Evolutionary conservation across 257 asterid genomes (phyloP).

Genomic region (Solanum pinnatisectum): DNA sequence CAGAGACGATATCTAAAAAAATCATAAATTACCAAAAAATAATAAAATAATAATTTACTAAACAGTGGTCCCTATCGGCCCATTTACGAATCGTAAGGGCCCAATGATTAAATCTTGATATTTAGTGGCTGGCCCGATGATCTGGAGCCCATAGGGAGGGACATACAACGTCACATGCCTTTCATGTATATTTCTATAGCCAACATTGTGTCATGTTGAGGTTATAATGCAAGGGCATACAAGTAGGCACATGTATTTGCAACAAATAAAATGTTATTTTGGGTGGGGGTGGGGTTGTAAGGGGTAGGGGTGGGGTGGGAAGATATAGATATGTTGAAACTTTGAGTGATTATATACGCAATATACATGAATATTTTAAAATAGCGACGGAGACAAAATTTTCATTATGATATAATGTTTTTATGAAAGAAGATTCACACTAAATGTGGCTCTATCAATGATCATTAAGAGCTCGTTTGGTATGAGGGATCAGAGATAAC

Average conservation of each 20-base stretch:
- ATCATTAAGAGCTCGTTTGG: not conserved
- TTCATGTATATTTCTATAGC: constrained; percentile 18
- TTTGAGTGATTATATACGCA: not conserved
- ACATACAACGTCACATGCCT: constrained; percentile 34
- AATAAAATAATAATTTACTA: not conserved
- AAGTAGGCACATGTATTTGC: constrained; percentile 32
- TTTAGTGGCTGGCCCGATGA: not conserved
- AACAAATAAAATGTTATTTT: not conserved
- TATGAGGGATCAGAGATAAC: too few species aligned
- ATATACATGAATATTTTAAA: not conserved
- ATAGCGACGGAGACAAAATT: not conserved
- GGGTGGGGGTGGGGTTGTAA: not conserved
- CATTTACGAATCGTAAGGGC: not conserved
- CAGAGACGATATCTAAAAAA: not conserved
- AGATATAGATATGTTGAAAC: not conserved
- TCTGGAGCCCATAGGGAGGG: constrained; percentile 30
- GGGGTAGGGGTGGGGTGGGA: not conserved
- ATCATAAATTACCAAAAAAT: not conserved
- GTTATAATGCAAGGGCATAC: constrained; percentile 17
- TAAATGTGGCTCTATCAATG: not conserved
- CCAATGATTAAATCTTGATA: not conserved
- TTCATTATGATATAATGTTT: not conserved
- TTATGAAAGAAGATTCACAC: not conserved
- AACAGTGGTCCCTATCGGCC: not conserved
- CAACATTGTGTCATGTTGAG: constrained; percentile 48